Evolutionary conservation across 2,329 filamentous ascomycete species (phyloP).

Genomic region (Metarhizium sp.): DNA sequence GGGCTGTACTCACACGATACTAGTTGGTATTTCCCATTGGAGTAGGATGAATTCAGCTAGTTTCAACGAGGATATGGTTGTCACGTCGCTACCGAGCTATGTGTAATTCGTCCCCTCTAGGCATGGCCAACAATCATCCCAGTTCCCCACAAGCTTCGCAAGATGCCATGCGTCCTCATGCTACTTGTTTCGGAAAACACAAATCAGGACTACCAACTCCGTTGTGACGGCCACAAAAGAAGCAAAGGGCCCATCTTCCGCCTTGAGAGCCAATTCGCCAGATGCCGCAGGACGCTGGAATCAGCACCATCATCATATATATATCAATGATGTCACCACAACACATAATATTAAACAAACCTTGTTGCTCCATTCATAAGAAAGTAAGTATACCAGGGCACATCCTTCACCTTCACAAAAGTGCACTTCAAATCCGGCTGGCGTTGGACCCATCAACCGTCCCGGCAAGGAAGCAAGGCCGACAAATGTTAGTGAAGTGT

Average conservation of each 20-base stretch:
- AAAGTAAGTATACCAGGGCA: conserved; percentile 7
- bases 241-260: conserved; percentile 7
- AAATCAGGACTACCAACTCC: conserved; percentile 9
- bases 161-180: too few species aligned
- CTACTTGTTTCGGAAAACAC: not conserved
- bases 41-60: too few species aligned
- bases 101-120: too few species aligned
- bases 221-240: conserved; percentile 12
- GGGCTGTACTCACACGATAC: not conserved
- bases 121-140: too few species aligned
- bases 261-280: conserved; percentile 7
- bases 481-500: conserved; percentile 14
- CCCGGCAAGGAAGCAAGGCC: conserved; percentile 11
- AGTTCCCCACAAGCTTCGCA: too few species aligned
- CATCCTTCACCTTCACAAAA: conserved; percentile 7
- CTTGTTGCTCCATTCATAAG: conserved; percentile 8
- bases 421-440: conserved; percentile 11
- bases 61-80: too few species aligned
- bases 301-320: not conserved
- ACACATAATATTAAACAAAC: not conserved
- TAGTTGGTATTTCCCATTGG: not conserved
- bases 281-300: not conserved
- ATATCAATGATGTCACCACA: not conserved
- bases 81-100: not conserved
- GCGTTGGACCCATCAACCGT: not conserved